Evolutionary conservation across 2,329 filamentous ascomycete species (phyloP).

Genomic region (Alternaria triticimaculans): DNA sequence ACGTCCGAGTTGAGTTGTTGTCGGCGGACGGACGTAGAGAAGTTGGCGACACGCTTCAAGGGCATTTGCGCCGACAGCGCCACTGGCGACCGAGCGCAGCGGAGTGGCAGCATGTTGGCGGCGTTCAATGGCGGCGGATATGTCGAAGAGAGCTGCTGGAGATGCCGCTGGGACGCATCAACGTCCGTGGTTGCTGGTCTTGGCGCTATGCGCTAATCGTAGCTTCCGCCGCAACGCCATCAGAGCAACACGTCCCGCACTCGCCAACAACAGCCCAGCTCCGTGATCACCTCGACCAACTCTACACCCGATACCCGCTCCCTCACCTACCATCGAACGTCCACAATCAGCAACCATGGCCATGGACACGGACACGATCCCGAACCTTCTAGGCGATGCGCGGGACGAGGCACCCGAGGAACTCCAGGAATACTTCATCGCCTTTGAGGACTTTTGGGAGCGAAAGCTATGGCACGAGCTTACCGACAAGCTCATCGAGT

Average conservation of each 20-base stretch:
- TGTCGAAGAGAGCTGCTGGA: conserved; percentile 34
- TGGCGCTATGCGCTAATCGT: conserved; percentile 28
- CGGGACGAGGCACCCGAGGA: conserved; percentile 86
- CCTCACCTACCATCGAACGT: neutral
- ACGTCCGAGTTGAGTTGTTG: conserved; percentile 72
- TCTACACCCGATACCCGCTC: neutral
- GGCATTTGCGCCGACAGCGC: conserved; percentile 43
- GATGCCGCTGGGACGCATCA: conserved; percentile 29
- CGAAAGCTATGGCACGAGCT: conserved; percentile 99
- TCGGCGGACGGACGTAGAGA: conserved; percentile 38
- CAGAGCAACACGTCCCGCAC: conserved; percentile 30
- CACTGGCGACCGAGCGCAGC: conserved; percentile 49
- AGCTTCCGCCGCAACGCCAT: conserved; percentile 32
- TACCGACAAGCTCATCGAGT: conserved; percentile 84
- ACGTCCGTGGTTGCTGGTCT: conserved; percentile 27
- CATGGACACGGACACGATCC: conserved; percentile 88
- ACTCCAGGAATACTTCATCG: conserved; percentile 84
- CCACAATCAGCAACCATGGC: conserved; percentile 36
- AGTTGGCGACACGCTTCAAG: conserved; percentile 33
- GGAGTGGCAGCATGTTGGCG: conserved; percentile 49
- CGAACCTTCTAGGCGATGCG: conserved; percentile 90
- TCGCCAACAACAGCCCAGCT: conserved; percentile 12
- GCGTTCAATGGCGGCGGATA: conserved; percentile 47
- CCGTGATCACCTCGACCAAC: conserved; percentile 10
- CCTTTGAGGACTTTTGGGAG: conserved; percentile 97